Conservation (phyloP, 2,329 filamentous ascomycete species). For the Fusarium chlamydosporum region DNA sequence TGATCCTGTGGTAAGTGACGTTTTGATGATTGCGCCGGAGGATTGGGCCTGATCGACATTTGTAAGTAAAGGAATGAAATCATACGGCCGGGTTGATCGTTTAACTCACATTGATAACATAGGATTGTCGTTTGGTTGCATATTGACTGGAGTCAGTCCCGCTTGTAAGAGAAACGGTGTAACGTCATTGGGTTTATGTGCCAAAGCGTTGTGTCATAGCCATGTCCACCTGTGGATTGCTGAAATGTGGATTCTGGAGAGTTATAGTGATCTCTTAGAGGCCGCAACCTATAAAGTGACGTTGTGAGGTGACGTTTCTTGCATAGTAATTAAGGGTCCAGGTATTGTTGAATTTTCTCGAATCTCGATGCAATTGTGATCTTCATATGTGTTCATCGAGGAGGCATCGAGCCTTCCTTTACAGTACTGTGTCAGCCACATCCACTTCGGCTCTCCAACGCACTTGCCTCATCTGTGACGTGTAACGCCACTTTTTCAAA, state of each 20-base stretch:
- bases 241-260: constrained; percentile 37
- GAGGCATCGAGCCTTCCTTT: constrained; percentile 4
- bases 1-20: constrained; percentile 30
- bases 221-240: constrained; percentile 35
- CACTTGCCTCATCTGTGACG: constrained; percentile 38
- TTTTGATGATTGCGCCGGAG: constrained; percentile 32
- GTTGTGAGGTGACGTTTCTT: constrained; percentile 36
- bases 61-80: constrained; percentile 40
- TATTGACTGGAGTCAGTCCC: constrained; percentile 38
- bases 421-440: constrained; percentile 29
- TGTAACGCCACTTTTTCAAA: constrained; percentile 38
- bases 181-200: constrained; percentile 41
- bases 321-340: constrained; percentile 24
- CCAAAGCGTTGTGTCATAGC: constrained; percentile 40
- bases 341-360: constrained; percentile 13
- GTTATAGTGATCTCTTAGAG: constrained; percentile 24
- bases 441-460: constrained; percentile 19
- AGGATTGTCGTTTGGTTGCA: constrained; percentile 35
- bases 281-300: constrained; percentile 24
- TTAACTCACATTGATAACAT: constrained; percentile 38
- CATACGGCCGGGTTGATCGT: constrained; percentile 30
- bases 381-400: constrained; percentile 13
- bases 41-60: constrained; percentile 34
- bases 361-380: constrained; percentile 44
- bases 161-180: constrained; percentile 35